A percentile compares a stretch with the other conserved stretches of the same genome.
phyloP scores from a whole-genome alignment of 441 rosid species.

The Populus hybrid region DNA sequence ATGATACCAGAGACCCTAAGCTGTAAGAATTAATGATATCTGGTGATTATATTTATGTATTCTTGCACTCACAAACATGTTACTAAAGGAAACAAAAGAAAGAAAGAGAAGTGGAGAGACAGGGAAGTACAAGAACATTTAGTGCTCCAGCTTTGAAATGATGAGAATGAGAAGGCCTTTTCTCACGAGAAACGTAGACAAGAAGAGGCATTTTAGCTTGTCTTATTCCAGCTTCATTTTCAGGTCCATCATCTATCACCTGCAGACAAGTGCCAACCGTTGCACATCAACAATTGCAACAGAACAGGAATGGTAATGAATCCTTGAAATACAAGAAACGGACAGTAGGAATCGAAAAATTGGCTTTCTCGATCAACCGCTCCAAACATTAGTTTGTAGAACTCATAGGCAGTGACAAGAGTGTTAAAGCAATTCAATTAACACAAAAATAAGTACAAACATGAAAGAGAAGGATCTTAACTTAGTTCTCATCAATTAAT shows the following conservation, averaged over 20 bases:
- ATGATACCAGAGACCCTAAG: constrained; percentile 37
- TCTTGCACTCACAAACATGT: neutral
- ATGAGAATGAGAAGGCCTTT: constrained; percentile 35
- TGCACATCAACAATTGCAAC: neutral
- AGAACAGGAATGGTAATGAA: neutral
- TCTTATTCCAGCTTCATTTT: neutral
- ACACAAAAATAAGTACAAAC: too few species aligned
- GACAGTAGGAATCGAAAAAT: neutral
- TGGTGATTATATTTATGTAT: neutral
- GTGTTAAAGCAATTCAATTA: too few species aligned
- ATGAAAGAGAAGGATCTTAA: too few species aligned
- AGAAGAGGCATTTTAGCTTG: constrained; percentile 26
- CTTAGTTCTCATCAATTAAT: too few species aligned
- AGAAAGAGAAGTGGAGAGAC: neutral
- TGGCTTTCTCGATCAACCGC: neutral
- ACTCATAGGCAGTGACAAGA: neutral
- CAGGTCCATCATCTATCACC: neutral
- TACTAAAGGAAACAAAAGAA: neutral
- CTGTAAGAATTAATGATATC: constrained; percentile 19
- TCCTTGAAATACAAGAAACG: neutral
- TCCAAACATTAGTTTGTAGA: neutral
- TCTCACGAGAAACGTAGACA: constrained; percentile 50
- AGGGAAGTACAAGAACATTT: constrained; percentile 35
- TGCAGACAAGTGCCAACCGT: neutral
- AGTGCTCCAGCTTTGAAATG: constrained; percentile 56